Conservation (phyloP, 257 asterid species). For the Salvia rosmarinus region DNA sequence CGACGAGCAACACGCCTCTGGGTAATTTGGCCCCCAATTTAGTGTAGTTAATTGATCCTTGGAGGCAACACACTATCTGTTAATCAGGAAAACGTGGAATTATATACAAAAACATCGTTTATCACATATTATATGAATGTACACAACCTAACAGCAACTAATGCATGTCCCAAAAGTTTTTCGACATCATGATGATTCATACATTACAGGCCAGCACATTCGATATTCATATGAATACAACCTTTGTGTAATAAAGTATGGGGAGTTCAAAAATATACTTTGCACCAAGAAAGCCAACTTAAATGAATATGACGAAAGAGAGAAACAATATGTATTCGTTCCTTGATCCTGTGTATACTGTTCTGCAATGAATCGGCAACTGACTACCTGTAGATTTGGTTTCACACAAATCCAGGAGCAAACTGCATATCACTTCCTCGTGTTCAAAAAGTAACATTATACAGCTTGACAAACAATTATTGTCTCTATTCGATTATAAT, state of each 20-base stretch:
- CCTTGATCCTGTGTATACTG: background rate
- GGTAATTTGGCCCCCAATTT: conserved; percentile 96
- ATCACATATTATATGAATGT: background rate
- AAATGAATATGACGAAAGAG: background rate
- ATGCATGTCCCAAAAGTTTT: background rate
- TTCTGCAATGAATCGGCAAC: background rate
- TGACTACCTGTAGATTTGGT: background rate
- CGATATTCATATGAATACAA: background rate
- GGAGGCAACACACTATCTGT: conserved; percentile 87
- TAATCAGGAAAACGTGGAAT: conserved; percentile 26
- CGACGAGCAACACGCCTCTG: conserved; percentile 92
- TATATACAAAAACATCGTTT: background rate
- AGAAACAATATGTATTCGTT: background rate
- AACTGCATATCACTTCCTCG: background rate
- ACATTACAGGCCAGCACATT: background rate
- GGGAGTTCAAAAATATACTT: background rate
- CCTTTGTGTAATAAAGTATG: background rate
- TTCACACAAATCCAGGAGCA: background rate
- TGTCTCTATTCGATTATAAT: background rate
- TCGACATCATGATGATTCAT: background rate
- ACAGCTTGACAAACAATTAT: background rate
- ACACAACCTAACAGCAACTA: conserved; percentile 14
- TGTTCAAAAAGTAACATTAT: background rate
- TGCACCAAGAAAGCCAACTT: background rate
- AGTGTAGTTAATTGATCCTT: conserved; percentile 83